Conservation (phyloP, 2,329 filamentous ascomycete species). For the Colletotrichum sp. region DNA sequence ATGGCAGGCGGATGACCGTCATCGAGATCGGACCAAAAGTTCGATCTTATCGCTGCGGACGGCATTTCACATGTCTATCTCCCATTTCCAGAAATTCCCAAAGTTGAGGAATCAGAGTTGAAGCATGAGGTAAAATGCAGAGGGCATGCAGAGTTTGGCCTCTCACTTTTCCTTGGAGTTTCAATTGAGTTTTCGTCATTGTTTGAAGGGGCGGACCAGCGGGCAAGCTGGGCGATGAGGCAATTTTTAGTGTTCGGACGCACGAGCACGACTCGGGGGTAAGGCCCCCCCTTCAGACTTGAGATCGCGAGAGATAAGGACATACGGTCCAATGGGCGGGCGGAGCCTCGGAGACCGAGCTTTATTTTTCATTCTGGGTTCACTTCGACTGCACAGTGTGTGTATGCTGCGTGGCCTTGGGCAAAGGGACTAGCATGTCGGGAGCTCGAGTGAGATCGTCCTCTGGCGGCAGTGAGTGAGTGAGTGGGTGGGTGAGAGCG, state of each 20-base stretch:
- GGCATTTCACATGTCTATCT: not conserved
- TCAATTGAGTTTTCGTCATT: not conserved
- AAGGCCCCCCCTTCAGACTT: not conserved
- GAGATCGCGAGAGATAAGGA: not conserved
- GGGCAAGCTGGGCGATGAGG: not conserved
- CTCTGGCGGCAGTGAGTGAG: not conserved
- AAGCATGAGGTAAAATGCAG: accelerated
- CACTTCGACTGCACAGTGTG: not conserved
- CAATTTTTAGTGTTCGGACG: not conserved
- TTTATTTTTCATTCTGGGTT: not conserved
- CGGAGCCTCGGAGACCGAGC: not conserved
- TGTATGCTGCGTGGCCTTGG: not conserved
- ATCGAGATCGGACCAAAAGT: not conserved
- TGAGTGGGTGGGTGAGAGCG: not conserved
- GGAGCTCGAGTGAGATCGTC: not conserved
- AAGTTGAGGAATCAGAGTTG: not conserved
- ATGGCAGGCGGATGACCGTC: not conserved
- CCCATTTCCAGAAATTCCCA: not conserved
- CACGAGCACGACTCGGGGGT: not conserved
- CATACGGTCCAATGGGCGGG: not conserved
- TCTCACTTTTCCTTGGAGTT: not conserved
- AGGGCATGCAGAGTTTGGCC: not conserved
- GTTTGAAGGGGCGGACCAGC: not conserved
- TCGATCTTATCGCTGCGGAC: not conserved
- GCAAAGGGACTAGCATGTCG: no score